Evolutionary conservation across 2,329 filamentous ascomycete species (phyloP), one percentile per base, ranked within the genome.

Genomic region (Ophiocordyceps australis): DNA sequence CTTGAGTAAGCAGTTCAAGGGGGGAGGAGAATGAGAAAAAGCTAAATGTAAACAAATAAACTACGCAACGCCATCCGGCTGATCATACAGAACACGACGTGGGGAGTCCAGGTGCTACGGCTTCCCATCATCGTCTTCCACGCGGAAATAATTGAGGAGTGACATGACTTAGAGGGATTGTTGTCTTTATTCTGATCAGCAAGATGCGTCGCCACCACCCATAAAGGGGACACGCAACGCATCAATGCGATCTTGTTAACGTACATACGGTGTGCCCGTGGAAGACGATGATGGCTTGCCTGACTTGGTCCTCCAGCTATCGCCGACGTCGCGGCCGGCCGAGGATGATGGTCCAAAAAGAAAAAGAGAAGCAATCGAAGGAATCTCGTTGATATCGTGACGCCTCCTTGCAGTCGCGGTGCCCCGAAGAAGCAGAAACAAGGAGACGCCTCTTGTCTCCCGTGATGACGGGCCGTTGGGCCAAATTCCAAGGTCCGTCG

Each of bases 201-300:
- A 41, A 40, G 40, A 43, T 41, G 39, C 40, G 38, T 37, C 35
- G 30, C 40, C 33, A n/a, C n/a, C n/a, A n/a, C n/a, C n/a, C n/a
- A n/a, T n/a, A n/a, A n/a, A n/a, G n/a, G n/a, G n/a, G n/a, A n/a
- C n/a, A 40, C 34, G 34, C 38, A 38, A 40, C 38, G 45, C 35
- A 37, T 40, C 37, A 34, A 37, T 38, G 43, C 36, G 44, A 46
- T 40, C 37, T n/a, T 47, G 51, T 72, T 74, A 74, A 73, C 67
- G 60, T 74, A 74, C 70, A 74, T 68, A 50, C 55, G 52, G 52
- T 43, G 41, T 47, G 54, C n/a, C n/a, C 52, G 56, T 62, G 59
- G 66, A 74, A 70, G 68, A 73, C 65, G 68, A 73, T 69, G 67
- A 70, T 70, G 63, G 66, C 65, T 64, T 68, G 66, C 65, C 65